Evolutionary conservation across 306 rosid species (phyloP).

Genomic region (Alnus glutinosa): DNA sequence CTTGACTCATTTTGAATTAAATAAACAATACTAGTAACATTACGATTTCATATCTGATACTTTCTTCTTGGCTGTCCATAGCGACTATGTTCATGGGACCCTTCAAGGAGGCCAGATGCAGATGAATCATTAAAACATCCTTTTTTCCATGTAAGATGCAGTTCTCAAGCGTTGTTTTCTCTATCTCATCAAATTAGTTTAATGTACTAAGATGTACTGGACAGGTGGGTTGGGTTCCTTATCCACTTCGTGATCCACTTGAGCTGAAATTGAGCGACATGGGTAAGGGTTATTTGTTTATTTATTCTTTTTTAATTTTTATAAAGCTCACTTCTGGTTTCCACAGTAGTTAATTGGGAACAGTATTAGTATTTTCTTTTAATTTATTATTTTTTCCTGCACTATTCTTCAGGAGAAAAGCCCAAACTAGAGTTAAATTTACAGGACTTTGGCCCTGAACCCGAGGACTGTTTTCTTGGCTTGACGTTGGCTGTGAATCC

Average conservation of each 20-base stretch:
- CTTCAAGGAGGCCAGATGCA: constrained; percentile 76
- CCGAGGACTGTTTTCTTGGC: constrained; percentile 92
- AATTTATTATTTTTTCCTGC: constrained; percentile 26
- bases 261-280: constrained; percentile 78
- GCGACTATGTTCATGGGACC: constrained; percentile 81
- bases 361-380: constrained; percentile 6
- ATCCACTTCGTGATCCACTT: constrained; percentile 63
- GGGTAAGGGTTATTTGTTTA: constrained; percentile 43
- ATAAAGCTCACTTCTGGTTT: constrained; percentile 19
- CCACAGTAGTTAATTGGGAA: constrained; percentile 3
- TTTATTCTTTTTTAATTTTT: constrained; percentile 10
- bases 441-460: constrained; percentile 79
- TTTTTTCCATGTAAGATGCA: constrained; percentile 63
- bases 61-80: constrained; percentile 32
- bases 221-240: constrained; percentile 69
- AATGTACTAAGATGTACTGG: constrained; percentile 34
- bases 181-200: constrained; percentile 23
- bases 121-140: constrained; percentile 78
- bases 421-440: constrained; percentile 81
- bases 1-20: constrained; percentile 2
- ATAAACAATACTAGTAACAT: background rate
- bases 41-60: constrained; percentile 18
- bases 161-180: constrained; percentile 20
- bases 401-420: constrained; percentile 54
- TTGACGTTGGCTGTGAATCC: constrained; percentile 83